A percentile compares a stretch with the other conserved stretches of the same genome.
Evolutionary conservation across 306 rosid genomes (phyloP).

Genomic region (Abrus pulchellus): DNA sequence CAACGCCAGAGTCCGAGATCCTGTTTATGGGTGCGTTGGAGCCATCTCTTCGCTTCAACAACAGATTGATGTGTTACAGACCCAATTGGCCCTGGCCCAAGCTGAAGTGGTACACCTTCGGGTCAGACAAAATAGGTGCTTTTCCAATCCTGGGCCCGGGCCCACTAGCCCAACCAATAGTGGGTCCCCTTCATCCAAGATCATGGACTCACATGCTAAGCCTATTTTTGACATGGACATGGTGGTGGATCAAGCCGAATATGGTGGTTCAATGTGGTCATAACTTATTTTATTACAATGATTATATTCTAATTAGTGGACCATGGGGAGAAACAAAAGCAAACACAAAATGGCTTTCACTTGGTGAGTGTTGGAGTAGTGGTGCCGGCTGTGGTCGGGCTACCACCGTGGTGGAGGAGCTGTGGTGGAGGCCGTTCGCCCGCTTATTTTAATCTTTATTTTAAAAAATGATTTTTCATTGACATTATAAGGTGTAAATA

Average conservation of each 20-base stretch:
- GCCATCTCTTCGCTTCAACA: constrained; percentile 85
- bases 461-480: constrained; percentile 26
- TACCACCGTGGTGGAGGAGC: constrained; percentile 50
- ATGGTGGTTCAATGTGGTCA: constrained; percentile 74
- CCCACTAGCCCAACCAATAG: constrained; percentile 72
- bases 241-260: constrained; percentile 63
- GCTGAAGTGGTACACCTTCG: constrained; percentile 89
- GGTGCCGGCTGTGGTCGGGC: constrained; percentile 34
- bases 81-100: constrained; percentile 87
- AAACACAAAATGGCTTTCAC: neutral
- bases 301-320: neutral
- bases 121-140: constrained; percentile 57
- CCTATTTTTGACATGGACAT: constrained; percentile 71
- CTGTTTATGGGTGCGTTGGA: constrained; percentile 90
- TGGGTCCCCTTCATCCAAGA: constrained; percentile 68
- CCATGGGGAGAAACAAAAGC: neutral
- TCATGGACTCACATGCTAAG: constrained; percentile 58
- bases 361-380: constrained; percentile 20
- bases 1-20: constrained; percentile 86
- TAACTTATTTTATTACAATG: constrained; percentile 40
- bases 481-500: constrained; percentile 55
- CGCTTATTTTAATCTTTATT: constrained; percentile 50
- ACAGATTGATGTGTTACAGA: constrained; percentile 75
- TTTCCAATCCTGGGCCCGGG: constrained; percentile 59
- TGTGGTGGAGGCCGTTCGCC: constrained; percentile 70